Evolutionary conservation across 352 stramenopile species (phyloP), one percentile per base, ranked within the genome.

Genomic region (Phytophthora cajani): DNA sequence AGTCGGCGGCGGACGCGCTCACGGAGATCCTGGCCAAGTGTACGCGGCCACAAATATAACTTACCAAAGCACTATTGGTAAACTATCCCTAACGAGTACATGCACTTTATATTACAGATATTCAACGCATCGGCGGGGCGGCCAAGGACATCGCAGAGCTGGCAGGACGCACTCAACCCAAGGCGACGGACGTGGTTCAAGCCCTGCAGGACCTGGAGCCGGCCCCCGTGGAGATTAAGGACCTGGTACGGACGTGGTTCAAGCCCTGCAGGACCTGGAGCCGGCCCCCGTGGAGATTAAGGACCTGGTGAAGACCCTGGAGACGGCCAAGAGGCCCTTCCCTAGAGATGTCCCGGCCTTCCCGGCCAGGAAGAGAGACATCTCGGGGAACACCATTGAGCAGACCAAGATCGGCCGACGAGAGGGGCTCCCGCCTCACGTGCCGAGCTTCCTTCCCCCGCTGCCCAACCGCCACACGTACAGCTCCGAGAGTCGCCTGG

Each of bases 391-490:
- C 63, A 61, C 78, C n/a, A 76, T 85, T 55, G 82, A 90, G 33
- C 75, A 88, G 64, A 79, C 71, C 36, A 82, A 85, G 64, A 88
- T 90, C 60, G 82, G 82, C 54, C 77, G 78, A 59, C 77, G 82
- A 60, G 82, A 88, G 40, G 67, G 74, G 1, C 64, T 88, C 12
- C 82, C 82, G 1, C 64, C 75, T 27, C 78, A 90, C 62, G 80
- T 85, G 5, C 82, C 82, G 21, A 77, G 64, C 16, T 90, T 90
- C 38, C 36, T 85, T 25, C 82, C 82, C 11, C 80, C 82, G 4
- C 61, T 90, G 56, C 82, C 82, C 3, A 84, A 84, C 57, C 79
- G 80, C 11, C 82, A 90, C 58, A 88, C 82, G 23, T 90, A 90
- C 64, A 87, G 78, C 57, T 82, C 79, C 0, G 74, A 90, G 17